These are phyloP conservation scores for Cenococcum geophilum DNA, from an alignment of 495 filamentous ascomycete genomes.

Conservation along the genomic window DNA sequence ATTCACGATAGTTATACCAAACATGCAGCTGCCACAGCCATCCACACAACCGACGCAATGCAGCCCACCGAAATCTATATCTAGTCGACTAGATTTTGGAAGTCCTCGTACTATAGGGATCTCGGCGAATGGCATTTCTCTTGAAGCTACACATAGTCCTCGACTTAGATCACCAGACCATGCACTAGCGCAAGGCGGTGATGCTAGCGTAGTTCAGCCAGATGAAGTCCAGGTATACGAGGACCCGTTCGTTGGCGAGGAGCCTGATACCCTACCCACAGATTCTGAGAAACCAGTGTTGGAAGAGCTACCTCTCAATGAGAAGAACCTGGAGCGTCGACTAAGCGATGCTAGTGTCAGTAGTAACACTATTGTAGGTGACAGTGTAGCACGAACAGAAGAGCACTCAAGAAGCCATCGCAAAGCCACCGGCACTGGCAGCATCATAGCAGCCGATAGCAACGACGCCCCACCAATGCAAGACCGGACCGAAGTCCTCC, in stretches of 20 bases:
- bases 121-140: slow-evolving; percentile 10
- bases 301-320: slow-evolving; percentile 41
- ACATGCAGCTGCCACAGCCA: slow-evolving; percentile 18
- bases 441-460: slow-evolving; percentile 21
- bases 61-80: slow-evolving; percentile 24
- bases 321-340: slow-evolving; percentile 34
- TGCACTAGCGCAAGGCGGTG: slow-evolving; percentile 20
- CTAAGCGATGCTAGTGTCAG: slow-evolving; percentile 27
- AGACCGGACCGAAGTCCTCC: slow-evolving; percentile 45
- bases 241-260: slow-evolving; percentile 36
- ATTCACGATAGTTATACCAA: slow-evolving; percentile 43
- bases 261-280: slow-evolving; percentile 3
- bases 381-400: slow-evolving; percentile 2
- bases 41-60: slow-evolving; percentile 16
- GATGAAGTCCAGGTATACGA: slow-evolving; percentile 42
- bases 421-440: slow-evolving; percentile 29
- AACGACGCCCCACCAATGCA: slow-evolving; percentile 31
- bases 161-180: slow-evolving; percentile 27
- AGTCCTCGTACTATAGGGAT: slow-evolving; percentile 21
- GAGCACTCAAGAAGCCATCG: slow-evolving; percentile 17
- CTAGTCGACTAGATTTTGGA: slow-evolving; percentile 13
- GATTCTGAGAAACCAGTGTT: slow-evolving; percentile 34
- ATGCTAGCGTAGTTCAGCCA: slow-evolving; percentile 6
- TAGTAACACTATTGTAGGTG: slow-evolving; percentile 25
- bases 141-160: slow-evolving; percentile 17